phyloP scores from a whole-genome alignment of 768 basidiomycete genomes.

The Bullera alba region DNA sequence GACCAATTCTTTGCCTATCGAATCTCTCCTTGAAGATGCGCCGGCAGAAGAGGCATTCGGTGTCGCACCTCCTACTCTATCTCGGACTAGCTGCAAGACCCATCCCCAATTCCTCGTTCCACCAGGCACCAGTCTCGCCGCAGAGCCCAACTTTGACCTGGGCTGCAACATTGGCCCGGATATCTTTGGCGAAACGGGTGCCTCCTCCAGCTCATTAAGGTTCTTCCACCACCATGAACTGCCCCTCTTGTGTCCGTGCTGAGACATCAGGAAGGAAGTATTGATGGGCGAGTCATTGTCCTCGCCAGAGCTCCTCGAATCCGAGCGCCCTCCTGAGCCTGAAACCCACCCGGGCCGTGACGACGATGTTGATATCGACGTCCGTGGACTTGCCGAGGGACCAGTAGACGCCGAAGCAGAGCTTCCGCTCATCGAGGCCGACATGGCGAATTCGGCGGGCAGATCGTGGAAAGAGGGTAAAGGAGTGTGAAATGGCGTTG shows the following conservation, averaged over 20 bases:
- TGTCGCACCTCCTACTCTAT: background rate
- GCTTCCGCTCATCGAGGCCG: background rate
- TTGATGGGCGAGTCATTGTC: constrained; percentile 11
- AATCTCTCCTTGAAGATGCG: background rate
- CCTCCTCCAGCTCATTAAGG: background rate
- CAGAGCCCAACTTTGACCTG: background rate
- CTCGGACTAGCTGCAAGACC: constrained; percentile 10
- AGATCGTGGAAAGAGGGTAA: constrained; percentile 13
- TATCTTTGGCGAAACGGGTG: constrained; percentile 18
- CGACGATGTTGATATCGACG: constrained; percentile 19
- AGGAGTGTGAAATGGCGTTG: constrained; percentile 18
- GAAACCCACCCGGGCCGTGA: constrained; percentile 10
- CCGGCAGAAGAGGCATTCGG: no score
- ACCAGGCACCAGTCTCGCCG: constrained; percentile 14
- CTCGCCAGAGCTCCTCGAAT: constrained; percentile 13
- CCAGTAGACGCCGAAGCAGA: no score
- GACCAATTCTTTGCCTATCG: background rate
- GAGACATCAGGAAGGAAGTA: background rate
- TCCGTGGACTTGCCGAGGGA: constrained; percentile 14
- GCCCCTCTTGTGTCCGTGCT: background rate
- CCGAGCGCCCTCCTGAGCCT: constrained; percentile 10
- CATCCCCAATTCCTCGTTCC: constrained; percentile 23
- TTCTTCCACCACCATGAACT: background rate
- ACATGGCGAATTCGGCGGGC: constrained; percentile 7
- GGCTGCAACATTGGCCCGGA: background rate